A percentile compares a stretch with the other conserved stretches of the same genome.
Conservation (phyloP, 176 grass and related monocot genomes). For the Aegilops tauschii region DNA sequence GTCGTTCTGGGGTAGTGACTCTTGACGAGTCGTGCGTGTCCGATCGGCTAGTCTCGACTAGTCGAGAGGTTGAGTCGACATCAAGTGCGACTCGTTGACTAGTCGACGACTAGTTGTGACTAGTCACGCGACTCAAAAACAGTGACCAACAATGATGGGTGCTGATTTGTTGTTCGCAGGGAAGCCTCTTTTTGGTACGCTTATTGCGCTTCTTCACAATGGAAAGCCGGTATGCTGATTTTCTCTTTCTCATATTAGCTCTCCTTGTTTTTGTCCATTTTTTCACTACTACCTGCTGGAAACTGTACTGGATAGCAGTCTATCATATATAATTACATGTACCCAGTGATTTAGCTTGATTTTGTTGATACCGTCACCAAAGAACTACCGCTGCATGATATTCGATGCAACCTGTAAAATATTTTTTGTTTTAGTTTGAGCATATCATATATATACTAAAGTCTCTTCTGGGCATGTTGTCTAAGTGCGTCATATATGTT, state of each 20-base stretch:
- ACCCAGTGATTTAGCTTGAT: neutral
- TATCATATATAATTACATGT: neutral
- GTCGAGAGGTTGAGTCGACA: too few relatives aligned
- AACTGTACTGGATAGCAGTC: neutral
- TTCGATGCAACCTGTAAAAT: neutral
- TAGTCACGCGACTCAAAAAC: too few relatives aligned
- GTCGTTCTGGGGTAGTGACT: too few relatives aligned
- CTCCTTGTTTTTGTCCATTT: conserved; percentile 16
- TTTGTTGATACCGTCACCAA: conserved; percentile 11
- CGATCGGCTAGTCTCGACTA: too few relatives aligned
- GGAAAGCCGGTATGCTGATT: conserved; percentile 68
- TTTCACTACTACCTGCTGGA: neutral
- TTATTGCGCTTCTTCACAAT: conserved; percentile 75
- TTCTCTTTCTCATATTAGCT: conserved; percentile 12
- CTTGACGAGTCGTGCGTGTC: too few relatives aligned
- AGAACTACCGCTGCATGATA: neutral
- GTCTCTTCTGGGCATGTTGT: neutral
- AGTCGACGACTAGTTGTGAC: too few relatives aligned
- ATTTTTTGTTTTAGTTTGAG: neutral
- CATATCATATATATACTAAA: neutral
- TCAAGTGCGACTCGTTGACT: too few relatives aligned
- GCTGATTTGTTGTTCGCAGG: conserved; percentile 50
- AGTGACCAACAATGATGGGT: neutral
- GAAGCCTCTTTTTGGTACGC: conserved; percentile 88
- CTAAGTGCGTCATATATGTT: neutral